Base-by-base conservation (phyloP, 192 early-diverging fungal genomes). In the Thamnidium elegans region DNA sequence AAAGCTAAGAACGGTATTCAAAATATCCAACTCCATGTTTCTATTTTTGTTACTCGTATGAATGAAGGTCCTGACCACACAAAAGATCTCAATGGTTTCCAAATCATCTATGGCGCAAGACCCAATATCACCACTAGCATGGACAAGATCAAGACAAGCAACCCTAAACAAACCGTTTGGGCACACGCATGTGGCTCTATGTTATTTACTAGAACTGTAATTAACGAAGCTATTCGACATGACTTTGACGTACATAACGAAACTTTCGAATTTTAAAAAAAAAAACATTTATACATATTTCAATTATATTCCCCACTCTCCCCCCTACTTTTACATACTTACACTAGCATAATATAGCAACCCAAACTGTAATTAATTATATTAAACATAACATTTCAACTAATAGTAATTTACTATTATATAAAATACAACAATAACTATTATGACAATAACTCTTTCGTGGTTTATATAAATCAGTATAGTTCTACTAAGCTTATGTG, bases 181-280 rank as follows among this genome's bases (percentile, higher is more conserved):
- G 68, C 71, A 1, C 71, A 73, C 46, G 48, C 66, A 7, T 79
- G 78, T 61, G 78, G 78, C n/a, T 64, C 75, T 0, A 32, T 55
- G 42, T 23, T 47, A 9, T 74, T 79, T 60, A 68, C 74, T 31
- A 43, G 63, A 47, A 21, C 45, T 17, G 72, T 73, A 0, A 50
- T 54, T n/a, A 77, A 74, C 17, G 51, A 60, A 20, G 78, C 71
- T 20, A 42, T 68, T 9, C 43, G 55, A 11, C 45, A 64, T 39
- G 58, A 68, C 11, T 71, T 72, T 59, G 58, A 65, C 15, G 62
- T 63, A 32, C 74, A 77, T 44, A 42, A 59, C 26, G 78, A 79
- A 66, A 77, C 69, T 39, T 79, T 77, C 54, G 78, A 77, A 21
- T 71, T 79, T 43, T 79, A 65, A 50, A 52, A 47, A n/a, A 51